These are phyloP conservation scores for Macrolepiota albuminosa DNA, from an alignment of 768 basidiomycete species.

Conservation along the genomic window DNA sequence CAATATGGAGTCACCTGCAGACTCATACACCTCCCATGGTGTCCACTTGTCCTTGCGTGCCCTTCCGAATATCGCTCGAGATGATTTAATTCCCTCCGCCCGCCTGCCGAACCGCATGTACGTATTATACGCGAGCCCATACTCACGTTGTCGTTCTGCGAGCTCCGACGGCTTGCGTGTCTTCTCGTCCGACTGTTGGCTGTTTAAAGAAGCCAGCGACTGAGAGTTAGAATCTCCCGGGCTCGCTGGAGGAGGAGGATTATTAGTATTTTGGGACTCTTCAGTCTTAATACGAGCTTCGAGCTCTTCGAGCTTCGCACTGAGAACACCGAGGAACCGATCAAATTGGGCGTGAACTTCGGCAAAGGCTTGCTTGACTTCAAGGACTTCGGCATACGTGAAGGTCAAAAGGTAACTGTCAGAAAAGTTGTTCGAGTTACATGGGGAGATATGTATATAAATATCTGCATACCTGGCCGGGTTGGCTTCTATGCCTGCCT, in stretches of 20 bases:
- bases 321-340: constrained; percentile 64
- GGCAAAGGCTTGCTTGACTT: constrained; percentile 49
- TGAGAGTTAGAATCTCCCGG: neutral
- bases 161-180: constrained; percentile 50
- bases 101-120: constrained; percentile 92
- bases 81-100: constrained; percentile 80
- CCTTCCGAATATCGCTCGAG: constrained; percentile 73
- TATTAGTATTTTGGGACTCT: constrained; percentile 19
- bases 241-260: constrained; percentile 9
- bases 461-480: constrained; percentile 55
- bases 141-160: constrained; percentile 59
- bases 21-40: constrained; percentile 92
- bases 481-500: constrained; percentile 85
- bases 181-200: constrained; percentile 50
- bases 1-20: constrained; percentile 58
- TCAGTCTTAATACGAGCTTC: constrained; percentile 40
- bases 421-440: constrained; percentile 51
- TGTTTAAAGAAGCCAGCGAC: constrained; percentile 13
- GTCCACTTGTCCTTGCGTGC: constrained; percentile 73
- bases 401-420: constrained; percentile 85
- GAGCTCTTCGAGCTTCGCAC: constrained; percentile 39
- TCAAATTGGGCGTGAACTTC: constrained; percentile 73
- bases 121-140: constrained; percentile 77
- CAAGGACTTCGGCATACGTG: constrained; percentile 74
- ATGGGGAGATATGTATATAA: constrained; percentile 10